Conservation (phyloP, 2,329 filamentous ascomycete genomes). For the Colletotrichum neosansevieriae region DNA sequence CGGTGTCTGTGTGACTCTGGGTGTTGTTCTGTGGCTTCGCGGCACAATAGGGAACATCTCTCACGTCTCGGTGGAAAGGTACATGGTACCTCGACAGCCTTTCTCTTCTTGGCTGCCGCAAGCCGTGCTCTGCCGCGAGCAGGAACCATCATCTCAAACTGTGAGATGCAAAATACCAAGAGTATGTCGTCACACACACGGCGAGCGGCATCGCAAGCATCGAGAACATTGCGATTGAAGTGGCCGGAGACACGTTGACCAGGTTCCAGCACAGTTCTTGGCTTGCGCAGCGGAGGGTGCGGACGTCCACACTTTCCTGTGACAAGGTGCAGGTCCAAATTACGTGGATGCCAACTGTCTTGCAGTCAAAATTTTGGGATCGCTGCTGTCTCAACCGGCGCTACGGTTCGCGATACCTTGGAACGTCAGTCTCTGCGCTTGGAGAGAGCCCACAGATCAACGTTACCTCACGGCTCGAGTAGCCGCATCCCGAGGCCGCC, state of each 20-base stretch:
- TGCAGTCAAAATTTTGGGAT: neutral
- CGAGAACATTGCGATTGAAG: neutral
- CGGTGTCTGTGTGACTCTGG: slow-evolving; percentile 19
- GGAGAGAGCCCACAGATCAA: neutral
- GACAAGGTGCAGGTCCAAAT: neutral
- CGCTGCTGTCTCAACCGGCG: neutral
- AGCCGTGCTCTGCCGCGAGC: slow-evolving; percentile 10
- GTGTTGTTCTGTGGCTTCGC: slow-evolving; percentile 17
- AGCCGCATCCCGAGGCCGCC: neutral
- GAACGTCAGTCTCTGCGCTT: neutral
- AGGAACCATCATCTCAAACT: slow-evolving; percentile 8
- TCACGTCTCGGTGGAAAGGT: slow-evolving; percentile 27
- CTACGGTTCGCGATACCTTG: neutral
- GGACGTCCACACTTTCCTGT: neutral
- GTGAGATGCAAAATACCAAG: neutral
- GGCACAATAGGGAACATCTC: slow-evolving; percentile 9
- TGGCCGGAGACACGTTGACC: neutral
- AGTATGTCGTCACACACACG: neutral
- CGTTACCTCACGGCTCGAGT: neutral
- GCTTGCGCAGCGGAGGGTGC: slow-evolving; percentile 8
- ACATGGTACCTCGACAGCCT: slow-evolving; percentile 33
- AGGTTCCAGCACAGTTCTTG: slow-evolving; percentile 7
- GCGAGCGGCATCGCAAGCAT: neutral
- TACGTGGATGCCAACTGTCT: neutral
- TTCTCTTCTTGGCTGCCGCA: slow-evolving; percentile 36